phyloP scores from a whole-genome alignment of 805 yeast genomes.

The Yarrowia alimentaria region DNA sequence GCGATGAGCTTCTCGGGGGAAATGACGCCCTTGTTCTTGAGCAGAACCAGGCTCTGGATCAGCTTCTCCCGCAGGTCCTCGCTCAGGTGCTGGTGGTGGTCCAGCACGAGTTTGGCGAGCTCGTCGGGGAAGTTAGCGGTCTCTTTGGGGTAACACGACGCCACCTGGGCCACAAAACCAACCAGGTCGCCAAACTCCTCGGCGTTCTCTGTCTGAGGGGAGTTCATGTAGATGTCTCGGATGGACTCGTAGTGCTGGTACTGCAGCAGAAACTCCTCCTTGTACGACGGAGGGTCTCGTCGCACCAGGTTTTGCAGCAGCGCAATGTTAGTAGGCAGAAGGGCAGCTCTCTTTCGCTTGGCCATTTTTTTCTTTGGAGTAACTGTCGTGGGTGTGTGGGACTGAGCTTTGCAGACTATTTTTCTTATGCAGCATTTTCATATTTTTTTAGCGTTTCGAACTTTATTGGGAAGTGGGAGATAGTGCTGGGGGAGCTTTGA shows the following conservation, averaged over 20 bases:
- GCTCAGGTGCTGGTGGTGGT: constrained; percentile 75
- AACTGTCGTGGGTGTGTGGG: too few relatives aligned
- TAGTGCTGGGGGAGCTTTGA: too few relatives aligned
- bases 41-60: constrained; percentile 82
- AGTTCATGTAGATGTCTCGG: constrained; percentile 78
- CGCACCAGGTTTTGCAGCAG: constrained; percentile 87
- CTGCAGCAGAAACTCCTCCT: constrained; percentile 91
- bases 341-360: constrained; percentile 85
- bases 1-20: constrained; percentile 78
- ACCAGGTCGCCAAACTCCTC: constrained; percentile 78
- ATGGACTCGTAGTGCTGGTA: constrained; percentile 88
- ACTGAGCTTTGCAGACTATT: constrained; percentile 10
- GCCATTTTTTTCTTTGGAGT: constrained; percentile 71
- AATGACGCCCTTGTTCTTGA: constrained; percentile 79
- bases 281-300: constrained; percentile 90
- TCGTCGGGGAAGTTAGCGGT: constrained; percentile 84
- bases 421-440: constrained; percentile 12
- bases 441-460: constrained; percentile 19
- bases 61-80: constrained; percentile 90
- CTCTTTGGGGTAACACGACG: constrained; percentile 84
- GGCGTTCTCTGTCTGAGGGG: constrained; percentile 60
- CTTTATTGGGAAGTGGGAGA: too few relatives aligned
- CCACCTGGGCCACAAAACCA: constrained; percentile 90
- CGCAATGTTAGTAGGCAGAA: constrained; percentile 88
- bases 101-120: constrained; percentile 61